Conservation (phyloP, 805 yeast genomes). For the Candida tallmaniae region DNA sequence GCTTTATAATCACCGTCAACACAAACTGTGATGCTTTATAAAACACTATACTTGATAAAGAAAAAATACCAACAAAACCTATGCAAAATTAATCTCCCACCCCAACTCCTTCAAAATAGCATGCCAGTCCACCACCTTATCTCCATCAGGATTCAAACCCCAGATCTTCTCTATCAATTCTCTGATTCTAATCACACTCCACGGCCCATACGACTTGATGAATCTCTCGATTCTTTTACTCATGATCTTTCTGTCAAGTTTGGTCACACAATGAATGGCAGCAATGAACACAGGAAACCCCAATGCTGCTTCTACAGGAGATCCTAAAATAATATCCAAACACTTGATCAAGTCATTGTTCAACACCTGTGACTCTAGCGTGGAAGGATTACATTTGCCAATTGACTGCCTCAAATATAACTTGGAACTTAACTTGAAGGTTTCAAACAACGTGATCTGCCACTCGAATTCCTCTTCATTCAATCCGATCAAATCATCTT, state of each 20-base stretch:
- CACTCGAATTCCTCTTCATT: conserved; percentile 51
- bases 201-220: conserved; percentile 61
- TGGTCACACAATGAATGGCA: conserved; percentile 60
- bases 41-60: no score
- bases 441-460: conserved; percentile 68
- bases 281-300: conserved; percentile 78
- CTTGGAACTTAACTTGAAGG: conserved; percentile 64
- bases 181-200: conserved; percentile 49
- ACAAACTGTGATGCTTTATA: no score
- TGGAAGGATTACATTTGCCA: conserved; percentile 52
- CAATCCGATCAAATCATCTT: conserved; percentile 37
- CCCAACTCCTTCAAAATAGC: conserved; percentile 58
- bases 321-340: conserved; percentile 57
- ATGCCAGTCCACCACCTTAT: conserved; percentile 68
- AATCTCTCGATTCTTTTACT: conserved; percentile 48
- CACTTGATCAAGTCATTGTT: conserved; percentile 50
- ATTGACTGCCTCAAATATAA: conserved; percentile 66
- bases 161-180: conserved; percentile 45
- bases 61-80: no score
- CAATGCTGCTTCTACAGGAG: conserved; percentile 65
- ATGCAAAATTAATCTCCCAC: conserved; percentile 80
- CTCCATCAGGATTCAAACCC: conserved; percentile 47
- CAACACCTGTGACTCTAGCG: conserved; percentile 59
- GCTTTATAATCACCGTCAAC: no score
- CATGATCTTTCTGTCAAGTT: conserved; percentile 51